Evolutionary conservation across 2,329 filamentous ascomycete species (phyloP).

Genomic region (Fusarium stilboides): DNA sequence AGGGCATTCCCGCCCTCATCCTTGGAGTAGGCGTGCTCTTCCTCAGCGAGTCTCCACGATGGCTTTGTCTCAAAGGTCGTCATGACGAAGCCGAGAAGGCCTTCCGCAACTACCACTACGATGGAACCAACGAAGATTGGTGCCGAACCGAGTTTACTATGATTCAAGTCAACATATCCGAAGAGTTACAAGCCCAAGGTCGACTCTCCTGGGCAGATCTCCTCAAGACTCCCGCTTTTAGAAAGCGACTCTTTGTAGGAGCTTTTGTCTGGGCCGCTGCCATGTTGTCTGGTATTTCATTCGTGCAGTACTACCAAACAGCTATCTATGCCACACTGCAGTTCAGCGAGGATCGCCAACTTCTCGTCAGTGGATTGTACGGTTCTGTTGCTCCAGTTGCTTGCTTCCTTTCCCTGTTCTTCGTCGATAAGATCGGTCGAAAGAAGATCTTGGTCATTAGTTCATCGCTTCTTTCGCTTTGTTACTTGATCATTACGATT

Average conservation of each 20-base stretch:
- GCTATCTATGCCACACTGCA: slow-evolving; percentile 60
- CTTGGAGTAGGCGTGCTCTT: slow-evolving; percentile 56
- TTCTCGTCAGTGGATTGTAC: slow-evolving; percentile 59
- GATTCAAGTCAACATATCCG: slow-evolving; percentile 57
- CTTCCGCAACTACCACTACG: slow-evolving; percentile 55
- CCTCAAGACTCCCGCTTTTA: slow-evolving; percentile 53
- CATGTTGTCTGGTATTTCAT: slow-evolving; percentile 60
- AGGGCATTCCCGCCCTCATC: slow-evolving; percentile 53
- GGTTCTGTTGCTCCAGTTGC: slow-evolving; percentile 57
- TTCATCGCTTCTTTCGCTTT: slow-evolving; percentile 55
- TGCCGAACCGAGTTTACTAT: slow-evolving; percentile 53
- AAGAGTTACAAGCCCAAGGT: slow-evolving; percentile 50
- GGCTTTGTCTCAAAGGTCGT: slow-evolving; percentile 56
- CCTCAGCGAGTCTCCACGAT: slow-evolving; percentile 56
- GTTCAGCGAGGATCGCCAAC: slow-evolving; percentile 55
- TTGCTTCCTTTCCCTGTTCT: slow-evolving; percentile 57
- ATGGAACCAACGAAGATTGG: slow-evolving; percentile 57
- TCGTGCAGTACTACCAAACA: slow-evolving; percentile 61
- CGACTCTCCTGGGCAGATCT: slow-evolving; percentile 54
- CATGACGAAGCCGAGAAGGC: slow-evolving; percentile 55
- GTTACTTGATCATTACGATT: slow-evolving; percentile 59
- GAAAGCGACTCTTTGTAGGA: slow-evolving; percentile 57
- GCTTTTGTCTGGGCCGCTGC: slow-evolving; percentile 60
- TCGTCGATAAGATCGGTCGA: slow-evolving; percentile 57
- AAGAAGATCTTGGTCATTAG: slow-evolving; percentile 57